phyloP scores from a whole-genome alignment of 2,329 filamentous ascomycete species.

The Fusarium proliferatum region DNA sequence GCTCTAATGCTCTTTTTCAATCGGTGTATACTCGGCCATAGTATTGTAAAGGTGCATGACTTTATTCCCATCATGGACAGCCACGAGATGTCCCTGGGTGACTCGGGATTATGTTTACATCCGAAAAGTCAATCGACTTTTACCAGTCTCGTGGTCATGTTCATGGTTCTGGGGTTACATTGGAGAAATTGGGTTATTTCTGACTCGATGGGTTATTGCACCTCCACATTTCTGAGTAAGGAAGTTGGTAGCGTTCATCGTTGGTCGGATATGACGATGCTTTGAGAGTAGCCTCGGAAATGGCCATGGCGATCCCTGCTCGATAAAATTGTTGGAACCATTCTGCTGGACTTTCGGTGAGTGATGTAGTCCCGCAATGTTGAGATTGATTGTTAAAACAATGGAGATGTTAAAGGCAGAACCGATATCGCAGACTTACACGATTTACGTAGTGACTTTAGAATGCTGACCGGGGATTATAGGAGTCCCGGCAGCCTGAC shows the following conservation, averaged over 20 bases:
- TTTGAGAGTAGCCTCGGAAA: background rate
- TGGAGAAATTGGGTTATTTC: background rate
- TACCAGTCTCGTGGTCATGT: constrained; percentile 9
- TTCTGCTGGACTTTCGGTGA: background rate
- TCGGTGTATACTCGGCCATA: constrained; percentile 11
- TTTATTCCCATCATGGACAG: background rate
- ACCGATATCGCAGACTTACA: background rate
- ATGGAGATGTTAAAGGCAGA: background rate
- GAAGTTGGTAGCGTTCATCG: background rate
- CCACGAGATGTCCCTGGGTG: background rate
- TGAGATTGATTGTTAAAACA: background rate
- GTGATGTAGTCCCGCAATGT: background rate
- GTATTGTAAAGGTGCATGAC: background rate
- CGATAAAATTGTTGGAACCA: background rate
- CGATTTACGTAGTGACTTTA: background rate
- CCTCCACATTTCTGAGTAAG: constrained; percentile 22
- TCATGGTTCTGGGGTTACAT: constrained; percentile 8
- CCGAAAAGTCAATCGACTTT: constrained; percentile 12
- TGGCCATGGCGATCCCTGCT: background rate
- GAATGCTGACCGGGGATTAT: background rate
- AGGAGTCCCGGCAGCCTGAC: accelerated
- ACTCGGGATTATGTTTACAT: constrained; percentile 2
- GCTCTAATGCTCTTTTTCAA: background rate
- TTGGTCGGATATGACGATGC: background rate
- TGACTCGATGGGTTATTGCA: background rate